Conservation (phyloP, 805 yeast species). For the Hanseniaspora taiwanica region DNA sequence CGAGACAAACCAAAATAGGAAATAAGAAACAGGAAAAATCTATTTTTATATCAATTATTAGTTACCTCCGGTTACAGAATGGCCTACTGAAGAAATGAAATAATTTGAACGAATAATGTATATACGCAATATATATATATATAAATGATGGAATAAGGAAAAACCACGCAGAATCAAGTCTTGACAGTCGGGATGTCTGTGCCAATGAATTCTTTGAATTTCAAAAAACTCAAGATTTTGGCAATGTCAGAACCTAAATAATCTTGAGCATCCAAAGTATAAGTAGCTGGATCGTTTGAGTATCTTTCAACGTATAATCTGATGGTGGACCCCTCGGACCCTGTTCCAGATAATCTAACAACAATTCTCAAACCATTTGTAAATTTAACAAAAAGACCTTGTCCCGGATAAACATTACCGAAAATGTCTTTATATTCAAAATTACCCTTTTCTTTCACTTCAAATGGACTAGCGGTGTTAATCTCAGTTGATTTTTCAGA, state of each 20-base stretch:
- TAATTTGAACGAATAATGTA: background rate
- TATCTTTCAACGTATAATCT: conserved; percentile 83
- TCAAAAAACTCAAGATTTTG: conserved; percentile 52
- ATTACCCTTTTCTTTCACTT: conserved; percentile 71
- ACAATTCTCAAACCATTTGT: conserved; percentile 75
- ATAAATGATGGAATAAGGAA: no score
- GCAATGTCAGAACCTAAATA: conserved; percentile 52
- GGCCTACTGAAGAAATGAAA: no score
- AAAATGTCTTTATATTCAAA: conserved; percentile 89
- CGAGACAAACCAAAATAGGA: no score
- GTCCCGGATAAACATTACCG: conserved; percentile 77
- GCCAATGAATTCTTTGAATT: conserved; percentile 61
- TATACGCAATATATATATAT: background rate
- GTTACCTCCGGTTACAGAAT: no score
- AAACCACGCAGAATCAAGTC: no score
- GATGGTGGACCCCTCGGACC: conserved; percentile 95
- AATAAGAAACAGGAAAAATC: no score
- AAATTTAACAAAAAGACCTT: conserved; percentile 78
- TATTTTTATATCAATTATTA: no score
- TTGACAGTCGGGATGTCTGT: conserved; percentile 80
- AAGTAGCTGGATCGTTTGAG: no score
- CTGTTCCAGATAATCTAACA: conserved; percentile 90
- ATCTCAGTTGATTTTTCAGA: conserved; percentile 11
- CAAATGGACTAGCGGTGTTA: conserved; percentile 34
- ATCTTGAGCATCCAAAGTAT: conserved; percentile 54